A percentile compares a stretch with the other conserved stretches of the same genome.
These are phyloP conservation scores for Talaromyces atroroseus DNA, from an alignment of 2,329 filamentous ascomycete species.

Conservation along the genomic window DNA sequence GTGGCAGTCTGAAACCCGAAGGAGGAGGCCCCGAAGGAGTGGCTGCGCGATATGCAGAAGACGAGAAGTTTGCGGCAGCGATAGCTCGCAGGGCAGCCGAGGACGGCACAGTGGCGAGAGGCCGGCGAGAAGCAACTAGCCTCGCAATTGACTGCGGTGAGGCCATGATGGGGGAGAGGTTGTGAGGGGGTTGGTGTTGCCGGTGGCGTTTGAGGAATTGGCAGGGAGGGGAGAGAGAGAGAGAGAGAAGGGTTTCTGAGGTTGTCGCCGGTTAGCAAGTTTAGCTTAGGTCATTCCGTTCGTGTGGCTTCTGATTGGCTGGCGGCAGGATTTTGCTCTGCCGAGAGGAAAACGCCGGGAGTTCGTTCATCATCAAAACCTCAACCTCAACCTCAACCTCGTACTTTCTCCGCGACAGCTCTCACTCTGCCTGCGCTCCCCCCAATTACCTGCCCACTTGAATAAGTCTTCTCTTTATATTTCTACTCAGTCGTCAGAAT, in stretches of 20 bases:
- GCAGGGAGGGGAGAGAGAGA: neutral
- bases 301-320: conserved; percentile 35
- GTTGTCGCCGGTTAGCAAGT: conserved; percentile 18
- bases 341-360: conserved; percentile 20
- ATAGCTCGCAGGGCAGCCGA: conserved; percentile 32
- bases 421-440: conserved; percentile 18
- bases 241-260: neutral
- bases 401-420: conserved; percentile 21
- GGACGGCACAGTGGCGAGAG: conserved; percentile 24
- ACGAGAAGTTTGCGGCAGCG: conserved; percentile 57
- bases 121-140: conserved; percentile 39
- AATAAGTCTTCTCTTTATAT: conserved; percentile 5
- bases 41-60: conserved; percentile 55
- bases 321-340: conserved; percentile 30
- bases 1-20: conserved; percentile 70
- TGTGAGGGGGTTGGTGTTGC: conserved; percentile 15
- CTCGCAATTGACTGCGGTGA: conserved; percentile 40
- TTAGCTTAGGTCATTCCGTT: conserved; percentile 38
- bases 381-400: conserved; percentile 2
- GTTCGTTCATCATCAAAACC: conserved; percentile 22
- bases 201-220: conserved; percentile 7
- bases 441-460: conserved; percentile 8
- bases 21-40: conserved; percentile 73
- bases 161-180: conserved; percentile 34
- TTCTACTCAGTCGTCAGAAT: conserved; percentile 49